A percentile compares a stretch with the other conserved stretches of the same genome.
These are phyloP conservation scores for Trypanosoma avium DNA, from an alignment of 208 protist species.

Conservation along the genomic window DNA sequence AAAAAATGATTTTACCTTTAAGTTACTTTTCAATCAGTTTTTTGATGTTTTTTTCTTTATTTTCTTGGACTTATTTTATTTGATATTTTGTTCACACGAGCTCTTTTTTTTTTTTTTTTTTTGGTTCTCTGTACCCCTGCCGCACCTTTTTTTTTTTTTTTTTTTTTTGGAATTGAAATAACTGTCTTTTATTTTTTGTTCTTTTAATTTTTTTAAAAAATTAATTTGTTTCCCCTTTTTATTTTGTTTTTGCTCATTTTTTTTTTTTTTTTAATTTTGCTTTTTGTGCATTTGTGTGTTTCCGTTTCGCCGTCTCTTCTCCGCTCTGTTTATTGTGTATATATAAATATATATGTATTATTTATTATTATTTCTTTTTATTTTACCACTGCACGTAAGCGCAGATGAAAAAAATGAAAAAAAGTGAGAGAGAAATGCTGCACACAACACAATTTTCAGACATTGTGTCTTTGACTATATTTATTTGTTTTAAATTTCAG, in stretches of 20 bases:
- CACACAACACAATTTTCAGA: not conserved
- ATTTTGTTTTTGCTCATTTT: too few relatives aligned
- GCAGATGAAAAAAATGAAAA: constrained; percentile 7
- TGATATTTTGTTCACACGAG: not conserved
- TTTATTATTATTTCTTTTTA: too few relatives aligned
- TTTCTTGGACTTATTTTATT: constrained; percentile 8
- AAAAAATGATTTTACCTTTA: too few relatives aligned
- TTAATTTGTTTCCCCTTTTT: too few relatives aligned
- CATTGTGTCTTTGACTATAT: too few relatives aligned
- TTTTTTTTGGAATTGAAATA: not conserved
- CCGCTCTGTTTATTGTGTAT: constrained; percentile 1
- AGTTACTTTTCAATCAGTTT: too few relatives aligned
- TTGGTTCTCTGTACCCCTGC: not conserved
- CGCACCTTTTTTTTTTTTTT: constrained; percentile 10
- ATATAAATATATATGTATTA: too few relatives aligned
- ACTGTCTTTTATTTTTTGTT: too few relatives aligned
- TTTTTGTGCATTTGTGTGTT: too few relatives aligned
- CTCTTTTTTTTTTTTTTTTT: constrained; percentile 7
- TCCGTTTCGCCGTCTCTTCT: too few relatives aligned
- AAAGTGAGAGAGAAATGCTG: not conserved
- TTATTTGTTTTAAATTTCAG: too few relatives aligned
- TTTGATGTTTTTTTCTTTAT: constrained; percentile 2
- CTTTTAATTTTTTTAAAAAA: constrained; percentile 16
- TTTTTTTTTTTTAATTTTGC: too few relatives aligned
- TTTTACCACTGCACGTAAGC: not conserved